phyloP scores from a whole-genome alignment of 2,329 filamentous ascomycete genomes.

The Tolypocladium capitatum region DNA sequence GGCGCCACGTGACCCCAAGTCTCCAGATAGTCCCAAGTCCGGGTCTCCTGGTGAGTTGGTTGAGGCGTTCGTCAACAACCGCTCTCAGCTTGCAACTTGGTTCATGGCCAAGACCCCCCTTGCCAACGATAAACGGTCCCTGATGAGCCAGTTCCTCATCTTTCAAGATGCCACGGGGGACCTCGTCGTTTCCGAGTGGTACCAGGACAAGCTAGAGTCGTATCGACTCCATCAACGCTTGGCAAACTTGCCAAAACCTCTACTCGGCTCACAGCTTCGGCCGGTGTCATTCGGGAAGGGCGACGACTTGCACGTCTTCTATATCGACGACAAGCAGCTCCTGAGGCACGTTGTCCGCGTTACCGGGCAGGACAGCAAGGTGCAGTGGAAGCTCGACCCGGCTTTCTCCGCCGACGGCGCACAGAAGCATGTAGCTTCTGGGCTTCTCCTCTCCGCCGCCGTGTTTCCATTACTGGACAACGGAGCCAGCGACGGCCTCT shows the following conservation, averaged over 20 bases:
- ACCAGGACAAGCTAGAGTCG: not conserved
- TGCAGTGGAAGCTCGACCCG: not conserved
- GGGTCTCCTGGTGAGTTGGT: not conserved
- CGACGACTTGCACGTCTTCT: constrained; percentile 2
- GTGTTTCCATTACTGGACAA: not conserved
- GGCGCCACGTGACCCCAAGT: not conserved
- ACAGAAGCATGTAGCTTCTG: not conserved
- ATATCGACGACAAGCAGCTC: not conserved
- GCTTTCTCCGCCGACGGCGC: not conserved
- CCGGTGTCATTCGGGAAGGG: not conserved
- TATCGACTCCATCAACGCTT: not conserved
- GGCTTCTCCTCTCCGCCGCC: not conserved
- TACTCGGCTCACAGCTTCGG: not conserved
- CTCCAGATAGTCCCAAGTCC: not conserved
- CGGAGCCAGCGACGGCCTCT: not conserved
- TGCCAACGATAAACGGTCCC: not conserved
- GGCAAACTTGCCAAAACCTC: not conserved
- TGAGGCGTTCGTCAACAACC: not conserved
- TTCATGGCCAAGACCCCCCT: not conserved
- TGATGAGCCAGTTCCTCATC: not conserved
- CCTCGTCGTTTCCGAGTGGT: constrained; percentile 1
- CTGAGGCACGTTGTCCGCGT: not conserved
- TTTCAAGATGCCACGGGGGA: not conserved
- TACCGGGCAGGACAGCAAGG: not conserved
- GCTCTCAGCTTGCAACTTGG: not conserved